Evolutionary conservation across 225 moss, liverwort and hornwort species (phyloP).

Genomic region (Anthoceros angustus): DNA sequence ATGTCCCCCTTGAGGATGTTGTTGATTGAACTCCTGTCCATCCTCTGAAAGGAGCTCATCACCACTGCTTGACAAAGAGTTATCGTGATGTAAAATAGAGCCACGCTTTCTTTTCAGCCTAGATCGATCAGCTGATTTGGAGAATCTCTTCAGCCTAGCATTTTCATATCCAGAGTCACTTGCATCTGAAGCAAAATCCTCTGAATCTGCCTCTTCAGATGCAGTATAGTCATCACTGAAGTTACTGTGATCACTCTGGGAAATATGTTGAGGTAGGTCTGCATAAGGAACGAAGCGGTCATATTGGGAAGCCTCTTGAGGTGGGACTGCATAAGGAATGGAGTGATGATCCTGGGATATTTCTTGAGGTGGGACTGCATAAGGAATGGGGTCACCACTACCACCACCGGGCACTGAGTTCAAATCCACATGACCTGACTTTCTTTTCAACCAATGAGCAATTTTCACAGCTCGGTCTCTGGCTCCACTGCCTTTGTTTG

Average conservation of each 20-base stretch:
- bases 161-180: not conserved
- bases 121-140: not conserved
- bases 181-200: not conserved
- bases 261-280: not conserved
- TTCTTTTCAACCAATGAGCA: not conserved
- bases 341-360: not conserved
- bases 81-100: not conserved
- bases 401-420: not conserved
- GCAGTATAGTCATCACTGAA: not conserved
- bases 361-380: slow-evolving; percentile 1
- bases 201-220: not conserved
- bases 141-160: not conserved
- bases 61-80: not conserved
- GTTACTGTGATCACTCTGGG: not conserved
- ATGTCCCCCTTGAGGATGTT: not conserved
- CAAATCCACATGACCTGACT: not conserved
- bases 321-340: slow-evolving; percentile 1
- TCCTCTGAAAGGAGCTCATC: not conserved
- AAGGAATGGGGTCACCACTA: not conserved
- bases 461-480: not conserved
- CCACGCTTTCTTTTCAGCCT: slow-evolving; percentile 2
- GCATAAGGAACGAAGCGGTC: not conserved
- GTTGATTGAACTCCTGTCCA: not conserved
- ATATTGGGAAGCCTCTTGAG: not conserved
- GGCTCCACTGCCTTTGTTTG: not conserved